Conservation (phyloP, 495 filamentous ascomycete species). For the Mytilinidion resinicola region DNA sequence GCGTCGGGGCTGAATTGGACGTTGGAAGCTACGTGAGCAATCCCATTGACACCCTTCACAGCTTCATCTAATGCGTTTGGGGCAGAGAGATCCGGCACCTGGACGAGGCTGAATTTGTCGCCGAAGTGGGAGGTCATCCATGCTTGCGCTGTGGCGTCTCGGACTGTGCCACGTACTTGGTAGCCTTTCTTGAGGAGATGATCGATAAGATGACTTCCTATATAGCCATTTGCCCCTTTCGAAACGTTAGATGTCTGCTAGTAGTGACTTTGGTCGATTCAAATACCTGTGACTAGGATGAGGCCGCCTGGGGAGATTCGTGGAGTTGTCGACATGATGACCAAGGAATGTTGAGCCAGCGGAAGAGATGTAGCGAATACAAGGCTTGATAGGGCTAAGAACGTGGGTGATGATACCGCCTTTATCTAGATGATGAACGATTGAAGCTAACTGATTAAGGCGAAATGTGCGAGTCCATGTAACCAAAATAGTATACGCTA, state of each 20-base stretch:
- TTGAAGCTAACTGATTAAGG: no score
- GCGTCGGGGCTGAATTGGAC: conserved; percentile 4
- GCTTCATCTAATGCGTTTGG: conserved; percentile 17
- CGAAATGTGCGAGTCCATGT: no score
- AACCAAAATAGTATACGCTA: no score
- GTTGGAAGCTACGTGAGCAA: conserved; percentile 22
- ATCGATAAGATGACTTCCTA: conserved; percentile 35
- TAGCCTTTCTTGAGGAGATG: conserved; percentile 31
- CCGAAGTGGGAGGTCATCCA: conserved; percentile 16
- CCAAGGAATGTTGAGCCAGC: no score
- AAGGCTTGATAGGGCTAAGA: no score
- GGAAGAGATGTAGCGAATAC: no score
- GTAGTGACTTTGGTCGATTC: no score
- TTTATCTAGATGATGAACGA: no score
- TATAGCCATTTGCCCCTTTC: conserved; percentile 32
- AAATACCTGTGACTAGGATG: conserved; percentile 33
- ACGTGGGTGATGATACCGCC: no score
- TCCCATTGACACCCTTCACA: conserved; percentile 15
- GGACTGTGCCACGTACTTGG: conserved; percentile 26
- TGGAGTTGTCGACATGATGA: no score
- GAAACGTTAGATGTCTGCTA: no score
- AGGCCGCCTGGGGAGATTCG: neutral
- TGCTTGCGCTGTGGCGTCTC: conserved; percentile 25
- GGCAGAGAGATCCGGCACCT: conserved; percentile 17
- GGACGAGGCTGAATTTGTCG: conserved; percentile 14